Conservation (phyloP, 345 rosid species). For the Syzygium grande region DNA sequence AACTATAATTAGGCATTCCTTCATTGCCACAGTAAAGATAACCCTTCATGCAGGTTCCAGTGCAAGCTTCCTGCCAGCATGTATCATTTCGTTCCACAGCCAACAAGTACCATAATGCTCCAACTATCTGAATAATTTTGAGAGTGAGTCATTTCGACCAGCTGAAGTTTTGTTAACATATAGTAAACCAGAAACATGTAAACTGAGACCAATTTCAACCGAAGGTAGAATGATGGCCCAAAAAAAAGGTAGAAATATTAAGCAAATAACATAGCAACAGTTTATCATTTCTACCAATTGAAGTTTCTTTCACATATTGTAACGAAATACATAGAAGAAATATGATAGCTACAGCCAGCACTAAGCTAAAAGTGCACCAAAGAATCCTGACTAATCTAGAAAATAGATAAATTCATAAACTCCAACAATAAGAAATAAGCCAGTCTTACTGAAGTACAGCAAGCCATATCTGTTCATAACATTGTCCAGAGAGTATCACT, state of each 20-base stretch:
- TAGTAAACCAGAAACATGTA: not conserved
- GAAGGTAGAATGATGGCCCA: not conserved
- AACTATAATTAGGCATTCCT: constrained; percentile 28
- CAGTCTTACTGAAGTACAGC: not conserved
- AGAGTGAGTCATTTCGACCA: not conserved
- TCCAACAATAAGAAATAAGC: not conserved
- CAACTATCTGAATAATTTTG: constrained; percentile 54
- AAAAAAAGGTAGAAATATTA: not conserved
- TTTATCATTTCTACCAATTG: not conserved
- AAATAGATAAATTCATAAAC: not conserved
- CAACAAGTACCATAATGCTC: constrained; percentile 89
- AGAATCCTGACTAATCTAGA: not conserved
- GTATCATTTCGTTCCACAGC: constrained; percentile 76
- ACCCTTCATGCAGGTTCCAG: constrained; percentile 20
- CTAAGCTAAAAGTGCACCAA: not conserved
- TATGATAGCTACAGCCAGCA: not conserved
- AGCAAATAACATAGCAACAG: not conserved
- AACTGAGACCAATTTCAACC: not conserved
- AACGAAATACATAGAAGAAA: not conserved
- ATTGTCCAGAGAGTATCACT: not conserved
- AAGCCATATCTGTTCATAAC: not conserved
- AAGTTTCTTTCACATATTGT: not conserved
- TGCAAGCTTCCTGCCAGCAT: constrained; percentile 67
- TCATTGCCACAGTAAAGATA: constrained; percentile 78
- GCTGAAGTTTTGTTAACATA: not conserved